Evolutionary conservation across 306 rosid genomes (phyloP), one percentile per base, ranked within the genome.

Genomic region (Vigna angularis): DNA sequence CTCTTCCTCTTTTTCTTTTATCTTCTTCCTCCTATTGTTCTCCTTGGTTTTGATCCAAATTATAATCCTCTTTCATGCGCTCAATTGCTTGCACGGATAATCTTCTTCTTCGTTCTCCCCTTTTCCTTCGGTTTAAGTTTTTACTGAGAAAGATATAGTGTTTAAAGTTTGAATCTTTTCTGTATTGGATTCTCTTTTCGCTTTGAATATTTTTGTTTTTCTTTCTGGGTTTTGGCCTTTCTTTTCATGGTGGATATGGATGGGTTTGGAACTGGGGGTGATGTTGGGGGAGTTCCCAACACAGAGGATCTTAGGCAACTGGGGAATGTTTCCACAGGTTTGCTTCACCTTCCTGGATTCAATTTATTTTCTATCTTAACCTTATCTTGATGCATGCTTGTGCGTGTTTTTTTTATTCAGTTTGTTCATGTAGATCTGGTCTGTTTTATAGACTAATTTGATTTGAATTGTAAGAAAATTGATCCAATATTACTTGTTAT

Each of bases 201-300:
- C 59, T 16, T 83, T 51, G 20, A 76, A 55, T 58, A 10, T 70
- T 30, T 72, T 79, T 40, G 47, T 70, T 78, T 50, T 36, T 20
- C 57, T 59, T 77, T 73, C 61, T 83, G 49, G 73, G 86, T 28
- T 55, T 70, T 52, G 38, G 51, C 22, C 42, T n/a, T 51, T 18
- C 2, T 49, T 82, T 79, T 59, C 72, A 86, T 86, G 86, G 59
- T 82, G 81, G 83, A 59, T 22, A 92, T 94, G 98, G 97, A 95
- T 74, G 90, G 87, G 77, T 86, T 88, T 79, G 90, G 89, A 34
- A 79, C 63, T 40, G 82, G 85, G 48, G 86, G 82, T 75, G 78
- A 85, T 62, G 49, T 87, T 85, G 88, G 82, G 20, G 89, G 85
- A 62, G 38, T 61, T 38, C 59, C 77, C 38, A 75, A 59, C 66